phyloP scores from a whole-genome alignment of 441 rosid species.

The Populus tomentosa region DNA sequence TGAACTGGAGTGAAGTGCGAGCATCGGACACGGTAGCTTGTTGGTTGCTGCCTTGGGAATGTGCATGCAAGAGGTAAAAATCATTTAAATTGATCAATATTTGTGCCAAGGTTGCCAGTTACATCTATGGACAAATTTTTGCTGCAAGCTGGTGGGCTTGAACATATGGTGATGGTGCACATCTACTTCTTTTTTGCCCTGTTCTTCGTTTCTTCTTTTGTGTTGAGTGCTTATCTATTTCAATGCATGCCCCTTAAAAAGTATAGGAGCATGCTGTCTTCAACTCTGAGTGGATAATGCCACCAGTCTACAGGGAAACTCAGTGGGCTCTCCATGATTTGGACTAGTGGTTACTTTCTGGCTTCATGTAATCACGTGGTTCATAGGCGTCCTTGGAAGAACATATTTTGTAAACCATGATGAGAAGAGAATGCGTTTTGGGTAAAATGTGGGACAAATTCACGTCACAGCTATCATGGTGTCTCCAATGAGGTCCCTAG shows the following conservation, averaged over 20 bases:
- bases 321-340: conserved; percentile 25
- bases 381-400: conserved; percentile 6
- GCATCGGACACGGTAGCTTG: too few species aligned
- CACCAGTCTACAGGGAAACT: not conserved
- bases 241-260: conserved; percentile 8
- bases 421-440: not conserved
- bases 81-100: too few species aligned
- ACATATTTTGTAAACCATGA: not conserved
- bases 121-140: too few species aligned
- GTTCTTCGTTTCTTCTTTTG: too few species aligned
- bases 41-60: too few species aligned
- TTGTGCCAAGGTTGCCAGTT: too few species aligned
- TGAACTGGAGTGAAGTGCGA: too few species aligned
- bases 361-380: conserved; percentile 20
- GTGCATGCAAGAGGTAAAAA: too few species aligned
- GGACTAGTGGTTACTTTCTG: conserved; percentile 15
- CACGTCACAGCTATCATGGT: conserved; percentile 12
- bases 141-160: too few species aligned
- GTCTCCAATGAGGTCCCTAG: conserved; percentile 13
- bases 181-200: not conserved
- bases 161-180: too few species aligned
- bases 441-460: conserved; percentile 18
- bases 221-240: not conserved
- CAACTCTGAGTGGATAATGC: conserved; percentile 12
- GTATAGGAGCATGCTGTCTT: conserved; percentile 12